Base-by-base conservation (phyloP, 148 eudicot genomes). In the Bassia scoparia region DNA sequence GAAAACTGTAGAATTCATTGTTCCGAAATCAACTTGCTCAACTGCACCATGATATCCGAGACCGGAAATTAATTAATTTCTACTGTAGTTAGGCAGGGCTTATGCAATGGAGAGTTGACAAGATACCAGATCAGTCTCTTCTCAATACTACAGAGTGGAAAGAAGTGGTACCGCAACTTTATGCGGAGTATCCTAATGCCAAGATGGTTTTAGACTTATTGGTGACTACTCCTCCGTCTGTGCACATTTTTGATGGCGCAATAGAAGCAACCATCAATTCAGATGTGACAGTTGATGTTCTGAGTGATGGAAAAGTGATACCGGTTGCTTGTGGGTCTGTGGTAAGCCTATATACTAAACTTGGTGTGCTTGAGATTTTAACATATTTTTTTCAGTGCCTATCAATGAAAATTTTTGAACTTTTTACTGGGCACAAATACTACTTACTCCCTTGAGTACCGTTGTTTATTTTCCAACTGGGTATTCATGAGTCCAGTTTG, bases 101-200 rank as follows among this genome's bases (percentile, higher is more conserved):
- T 79, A 84, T 94, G 96, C 80, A 80, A 54, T 91, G 98, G 97
- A 84, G 76, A 60, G 75, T 94, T 64, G 88, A 86, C 72, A 83
- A 86, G 76, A 69, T 91, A 63, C 91, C 93, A 65, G 79, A 91
- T 84, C 84, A 87, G 66, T 83, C 87, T 64, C 84, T 89, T 53
- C 63, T 94, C 72, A 91, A 94, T 83, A 94, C 98, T 63, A 83
- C 90, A 62, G 84, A 80, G n/a, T 94, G 98, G 98, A 89, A 75
- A 85, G 72, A 78, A 61, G 75, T 88, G n/a, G 69, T 89, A 77
- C 97, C 98, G 14, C 81, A 82, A 84, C 83, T 94, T 70, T 94
- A 94, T 80, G 83, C 82, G 75, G 76, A 68, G 68, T 94, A 77
- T 70, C 98, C 98, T 50, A 53, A 94, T 77, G 83, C 83, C 73